phyloP scores from a whole-genome alignment of 2,329 filamentous ascomycete genomes.

The Anisogramma anomala region DNA sequence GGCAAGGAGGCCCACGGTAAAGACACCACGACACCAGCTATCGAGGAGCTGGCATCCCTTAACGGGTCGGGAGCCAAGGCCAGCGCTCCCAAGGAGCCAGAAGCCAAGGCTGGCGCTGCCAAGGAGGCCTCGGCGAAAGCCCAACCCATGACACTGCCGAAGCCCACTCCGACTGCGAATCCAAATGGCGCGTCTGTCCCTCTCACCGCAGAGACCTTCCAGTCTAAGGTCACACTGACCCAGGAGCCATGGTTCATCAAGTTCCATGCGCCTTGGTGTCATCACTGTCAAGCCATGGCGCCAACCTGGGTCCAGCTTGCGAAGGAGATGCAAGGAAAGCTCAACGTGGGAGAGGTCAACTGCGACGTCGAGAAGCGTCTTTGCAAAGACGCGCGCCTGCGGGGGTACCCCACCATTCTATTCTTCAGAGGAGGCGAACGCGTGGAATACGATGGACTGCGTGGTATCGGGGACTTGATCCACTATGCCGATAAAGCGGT shows the following conservation, averaged over 20 bases:
- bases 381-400: constrained; percentile 81
- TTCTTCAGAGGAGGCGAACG: constrained; percentile 89
- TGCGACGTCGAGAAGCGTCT: constrained; percentile 75
- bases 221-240: constrained; percentile 71
- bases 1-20: constrained; percentile 25
- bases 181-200: constrained; percentile 61
- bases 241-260: constrained; percentile 97
- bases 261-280: constrained; percentile 96
- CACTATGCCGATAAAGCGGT: constrained; percentile 79
- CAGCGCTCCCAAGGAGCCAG: too few relatives aligned
- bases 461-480: constrained; percentile 82
- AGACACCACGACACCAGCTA: constrained; percentile 9
- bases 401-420: constrained; percentile 75
- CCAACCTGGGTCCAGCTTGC: constrained; percentile 83
- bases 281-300: constrained; percentile 86
- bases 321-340: constrained; percentile 76
- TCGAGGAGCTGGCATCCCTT: constrained; percentile 12
- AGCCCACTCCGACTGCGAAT: constrained; percentile 54
- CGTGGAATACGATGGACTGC: constrained; percentile 83
- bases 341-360: constrained; percentile 94
- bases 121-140: constrained; percentile 23
- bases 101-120: constrained; percentile 20
- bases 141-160: constrained; percentile 35
- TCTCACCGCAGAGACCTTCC: constrained; percentile 76
- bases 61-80: too few relatives aligned